Evolutionary conservation across 1,139 yeast species (phyloP).

Genomic region (Blastobotrys ciferrii): DNA sequence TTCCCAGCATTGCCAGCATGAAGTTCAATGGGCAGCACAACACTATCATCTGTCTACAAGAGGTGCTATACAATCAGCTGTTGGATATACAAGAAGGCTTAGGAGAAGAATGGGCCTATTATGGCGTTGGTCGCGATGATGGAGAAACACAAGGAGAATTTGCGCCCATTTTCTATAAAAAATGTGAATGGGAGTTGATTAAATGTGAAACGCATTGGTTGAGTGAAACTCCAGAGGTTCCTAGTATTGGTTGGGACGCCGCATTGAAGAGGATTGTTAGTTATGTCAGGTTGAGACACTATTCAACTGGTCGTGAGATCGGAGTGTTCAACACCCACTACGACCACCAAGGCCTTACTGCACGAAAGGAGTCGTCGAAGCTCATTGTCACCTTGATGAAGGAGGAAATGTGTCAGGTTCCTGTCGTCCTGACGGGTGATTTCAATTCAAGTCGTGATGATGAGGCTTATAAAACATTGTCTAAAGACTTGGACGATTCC

Average conservation of each 20-base stretch:
- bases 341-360: constrained; percentile 52
- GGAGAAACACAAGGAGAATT: constrained; percentile 47
- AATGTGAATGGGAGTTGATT: constrained; percentile 40
- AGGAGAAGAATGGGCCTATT: constrained; percentile 41
- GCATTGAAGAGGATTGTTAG: constrained; percentile 48
- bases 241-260: constrained; percentile 54
- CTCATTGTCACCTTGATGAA: constrained; percentile 46
- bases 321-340: constrained; percentile 59
- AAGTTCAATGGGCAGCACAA: constrained; percentile 39
- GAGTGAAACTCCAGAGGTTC: constrained; percentile 42
- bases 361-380: constrained; percentile 49
- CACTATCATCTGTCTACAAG: constrained; percentile 52
- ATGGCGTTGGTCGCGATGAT: constrained; percentile 50
- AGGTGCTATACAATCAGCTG: constrained; percentile 52
- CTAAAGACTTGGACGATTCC: constrained; percentile 40
- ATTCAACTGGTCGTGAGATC: constrained; percentile 30
- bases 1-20: constrained; percentile 44
- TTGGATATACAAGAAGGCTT: constrained; percentile 43
- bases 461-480: constrained; percentile 47
- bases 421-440: constrained; percentile 43
- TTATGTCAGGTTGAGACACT: constrained; percentile 18
- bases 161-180: constrained; percentile 45
- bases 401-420: constrained; percentile 29
- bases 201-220: constrained; percentile 34
- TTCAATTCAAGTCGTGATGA: constrained; percentile 56